Percentiles rank a stretch among this genome's conserved stretches.
phyloP scores from a whole-genome alignment of 352 stramenopile species.

The Plasmopara viticola region DNA sequence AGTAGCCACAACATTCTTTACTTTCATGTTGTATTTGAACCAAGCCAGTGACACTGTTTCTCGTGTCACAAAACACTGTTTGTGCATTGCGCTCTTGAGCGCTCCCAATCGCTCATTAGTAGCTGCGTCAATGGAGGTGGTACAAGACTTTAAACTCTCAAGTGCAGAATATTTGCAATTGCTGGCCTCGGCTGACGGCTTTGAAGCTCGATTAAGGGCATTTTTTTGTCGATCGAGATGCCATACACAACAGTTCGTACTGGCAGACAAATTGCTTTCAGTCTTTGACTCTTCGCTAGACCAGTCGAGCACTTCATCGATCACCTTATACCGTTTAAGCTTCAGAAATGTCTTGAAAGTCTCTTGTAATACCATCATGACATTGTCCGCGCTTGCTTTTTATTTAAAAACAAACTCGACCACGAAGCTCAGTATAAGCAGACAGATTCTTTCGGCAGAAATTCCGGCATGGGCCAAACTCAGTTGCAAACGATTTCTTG shows the following conservation, averaged over 20 bases:
- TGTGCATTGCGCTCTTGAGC: constrained; percentile 21
- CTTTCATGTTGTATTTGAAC: constrained; percentile 25
- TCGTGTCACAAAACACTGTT: constrained; percentile 23
- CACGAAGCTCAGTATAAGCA: constrained; percentile 35
- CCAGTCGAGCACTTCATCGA: constrained; percentile 60
- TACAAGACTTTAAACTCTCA: constrained; percentile 1
- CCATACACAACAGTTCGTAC: constrained; percentile 5
- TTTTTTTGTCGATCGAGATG: not conserved
- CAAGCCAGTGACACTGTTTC: constrained; percentile 18
- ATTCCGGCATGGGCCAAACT: constrained; percentile 47
- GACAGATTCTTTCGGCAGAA: constrained; percentile 41
- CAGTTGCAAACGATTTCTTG: constrained; percentile 37
- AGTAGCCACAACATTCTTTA: constrained; percentile 18
- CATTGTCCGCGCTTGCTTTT: constrained; percentile 7
- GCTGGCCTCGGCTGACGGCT: not conserved
- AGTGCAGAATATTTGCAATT: not conserved
- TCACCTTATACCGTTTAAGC: constrained; percentile 59
- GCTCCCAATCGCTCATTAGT: constrained; percentile 15
- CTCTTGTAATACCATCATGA: constrained; percentile 19
- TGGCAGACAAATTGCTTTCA: constrained; percentile 35
- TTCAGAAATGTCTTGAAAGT: constrained; percentile 39
- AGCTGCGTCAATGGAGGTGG: constrained; percentile 16
- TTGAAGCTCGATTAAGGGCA: constrained; percentile 2
- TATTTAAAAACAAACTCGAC: constrained; percentile 35
- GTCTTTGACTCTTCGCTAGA: constrained; percentile 49